Base-by-base conservation (phyloP, 345 rosid genomes). In the Clarkia xantiana region DNA sequence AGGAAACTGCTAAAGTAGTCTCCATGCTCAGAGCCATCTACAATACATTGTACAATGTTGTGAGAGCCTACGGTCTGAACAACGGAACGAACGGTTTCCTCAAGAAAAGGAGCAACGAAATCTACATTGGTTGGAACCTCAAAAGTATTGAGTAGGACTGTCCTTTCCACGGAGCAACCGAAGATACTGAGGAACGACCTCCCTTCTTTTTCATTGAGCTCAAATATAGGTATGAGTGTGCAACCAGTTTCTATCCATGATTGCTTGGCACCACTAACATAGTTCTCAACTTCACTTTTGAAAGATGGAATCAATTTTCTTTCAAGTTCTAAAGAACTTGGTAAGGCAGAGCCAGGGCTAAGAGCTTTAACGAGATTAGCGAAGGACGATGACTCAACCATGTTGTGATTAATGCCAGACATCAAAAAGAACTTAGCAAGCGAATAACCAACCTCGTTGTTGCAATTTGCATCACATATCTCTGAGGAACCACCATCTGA, bases 191-290 rank as follows among this genome's bases (percentile, higher is more conserved):
- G 2, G 29, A 18, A 47, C 12, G 0, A 40, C 10, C 29, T 9
- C 1, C 18, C 16, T 8, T 54, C 45, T 0, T 13, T 2, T 38
- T 10, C 1, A 45, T 14, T 0, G 3, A 0, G 1, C n/a, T 18
- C 47, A 57, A 22, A 13, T 16, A 11, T 14, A 18, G 0, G 1
- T 10, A 56, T 17, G 11, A 56, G 18, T 4, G 52, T 56, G 15
- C 60, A 56, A 14, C 61, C 47, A 0, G 16, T 57, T 9, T 9
- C 20, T 14, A 0, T 40, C 61, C 53, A 18, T 10, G 54, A 40
- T 20, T 25, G 20, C 34, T 20, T 57, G 12, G 49, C 61, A 48
- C 8, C 10, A 12, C 6, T 11, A 18, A 29, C 41, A 11, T 22
- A 2, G 18, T 15, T 42, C 11, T 18, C 25, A 25, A 54, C 47